These are phyloP conservation scores for Epichloe amarillans DNA, from an alignment of 2,329 filamentous ascomycete species.

Conservation along the genomic window DNA sequence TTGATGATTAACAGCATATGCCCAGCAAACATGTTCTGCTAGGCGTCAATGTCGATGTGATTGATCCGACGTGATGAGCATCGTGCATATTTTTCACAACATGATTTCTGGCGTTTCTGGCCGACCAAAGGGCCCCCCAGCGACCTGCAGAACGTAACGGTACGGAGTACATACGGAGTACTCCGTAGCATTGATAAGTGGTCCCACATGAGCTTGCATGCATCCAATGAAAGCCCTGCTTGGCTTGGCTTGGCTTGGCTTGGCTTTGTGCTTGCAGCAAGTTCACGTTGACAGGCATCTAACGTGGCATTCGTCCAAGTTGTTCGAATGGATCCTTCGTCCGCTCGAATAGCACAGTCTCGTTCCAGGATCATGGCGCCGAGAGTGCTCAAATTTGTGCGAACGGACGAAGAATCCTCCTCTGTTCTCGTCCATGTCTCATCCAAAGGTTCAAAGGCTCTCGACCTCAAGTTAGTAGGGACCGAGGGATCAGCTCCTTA, in stretches of 20 bases:
- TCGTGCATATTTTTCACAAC: too few species aligned
- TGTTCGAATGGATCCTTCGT: neutral
- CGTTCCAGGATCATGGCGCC: conserved; percentile 11
- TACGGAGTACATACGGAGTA: too few species aligned
- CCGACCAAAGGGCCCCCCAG: neutral
- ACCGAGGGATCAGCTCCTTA: conserved; percentile 53
- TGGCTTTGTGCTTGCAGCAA: neutral
- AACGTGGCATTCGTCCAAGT: too few species aligned
- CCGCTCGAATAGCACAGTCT: neutral
- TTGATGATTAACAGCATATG: too few species aligned
- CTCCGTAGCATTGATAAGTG: neutral
- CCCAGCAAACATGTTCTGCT: neutral
- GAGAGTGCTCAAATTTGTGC: conserved; percentile 43
- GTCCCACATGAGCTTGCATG: neutral
- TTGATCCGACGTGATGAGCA: too few species aligned
- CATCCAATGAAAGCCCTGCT: neutral
- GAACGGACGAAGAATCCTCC: conserved; percentile 36
- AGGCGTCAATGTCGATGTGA: neutral
- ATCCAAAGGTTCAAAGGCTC: conserved; percentile 32
- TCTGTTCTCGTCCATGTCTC: conserved; percentile 50
- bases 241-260: too few species aligned
- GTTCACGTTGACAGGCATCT: too few species aligned
- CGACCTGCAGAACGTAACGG: neutral
- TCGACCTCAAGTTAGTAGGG: conserved; percentile 54
- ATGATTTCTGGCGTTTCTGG: neutral